Evolutionary conservation across 176 grass and related monocot genomes (phyloP).

Genomic region (Musa schizocarpa): DNA sequence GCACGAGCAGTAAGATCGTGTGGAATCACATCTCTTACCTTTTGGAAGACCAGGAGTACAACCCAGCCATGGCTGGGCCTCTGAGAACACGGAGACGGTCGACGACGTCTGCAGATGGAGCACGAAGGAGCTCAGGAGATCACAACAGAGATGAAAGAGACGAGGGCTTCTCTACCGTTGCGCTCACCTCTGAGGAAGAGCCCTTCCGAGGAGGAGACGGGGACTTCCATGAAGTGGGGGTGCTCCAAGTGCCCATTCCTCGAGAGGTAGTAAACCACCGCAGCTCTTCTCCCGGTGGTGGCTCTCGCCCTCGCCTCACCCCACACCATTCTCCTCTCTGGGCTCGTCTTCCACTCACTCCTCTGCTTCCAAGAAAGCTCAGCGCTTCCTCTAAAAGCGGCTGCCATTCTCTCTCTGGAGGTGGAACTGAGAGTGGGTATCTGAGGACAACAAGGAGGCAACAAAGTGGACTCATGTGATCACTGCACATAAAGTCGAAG

Average conservation of each 20-base stretch:
- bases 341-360: slow-evolving; percentile 38
- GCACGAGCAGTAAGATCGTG: background rate
- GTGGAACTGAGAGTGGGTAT: no score
- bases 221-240: slow-evolving; percentile 87
- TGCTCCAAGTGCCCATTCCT: slow-evolving; percentile 77
- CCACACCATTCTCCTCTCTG: slow-evolving; percentile 31
- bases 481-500: no score
- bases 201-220: slow-evolving; percentile 39
- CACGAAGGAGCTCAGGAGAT: background rate
- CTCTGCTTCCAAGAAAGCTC: slow-evolving; percentile 17
- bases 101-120: slow-evolving; percentile 48
- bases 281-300: slow-evolving; percentile 28
- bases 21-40: slow-evolving; percentile 28
- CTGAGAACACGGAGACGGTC: slow-evolving; percentile 60
- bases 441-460: no score
- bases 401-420: slow-evolving; percentile 11
- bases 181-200: slow-evolving; percentile 79
- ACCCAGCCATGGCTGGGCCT: slow-evolving; percentile 59
- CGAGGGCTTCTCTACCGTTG: background rate
- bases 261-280: slow-evolving; percentile 86
- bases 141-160: background rate
- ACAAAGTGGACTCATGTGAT: no score
- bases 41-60: slow-evolving; percentile 88
- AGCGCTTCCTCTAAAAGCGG: slow-evolving; percentile 20
- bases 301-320: slow-evolving; percentile 15